Percentiles rank a stretch among this genome's conserved stretches.
Conservation (phyloP, 306 rosid genomes). For the Begonia masoniana region DNA sequence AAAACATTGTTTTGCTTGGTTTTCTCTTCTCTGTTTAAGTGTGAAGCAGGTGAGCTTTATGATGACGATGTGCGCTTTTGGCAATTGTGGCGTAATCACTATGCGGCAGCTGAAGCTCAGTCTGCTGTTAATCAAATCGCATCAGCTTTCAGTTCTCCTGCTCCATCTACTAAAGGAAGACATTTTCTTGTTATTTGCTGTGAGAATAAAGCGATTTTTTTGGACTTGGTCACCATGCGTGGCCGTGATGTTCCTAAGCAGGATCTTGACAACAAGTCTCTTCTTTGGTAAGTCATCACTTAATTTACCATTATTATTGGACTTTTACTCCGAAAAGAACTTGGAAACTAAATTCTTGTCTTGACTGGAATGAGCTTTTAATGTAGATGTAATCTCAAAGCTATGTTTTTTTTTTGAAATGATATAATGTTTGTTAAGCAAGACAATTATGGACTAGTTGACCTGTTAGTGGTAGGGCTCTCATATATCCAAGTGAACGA, state of each 20-base stretch:
- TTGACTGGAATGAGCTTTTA: not conserved
- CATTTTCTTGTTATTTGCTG: constrained; percentile 98
- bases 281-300: constrained; percentile 56
- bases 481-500: no score
- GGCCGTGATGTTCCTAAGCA: constrained; percentile 97
- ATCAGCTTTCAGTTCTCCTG: constrained; percentile 67
- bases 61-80: constrained; percentile 95
- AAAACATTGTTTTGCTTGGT: constrained; percentile 7
- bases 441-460: no score
- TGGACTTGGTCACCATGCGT: constrained; percentile 97
- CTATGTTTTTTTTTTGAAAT: not conserved
- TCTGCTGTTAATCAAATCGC: constrained; percentile 60
- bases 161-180: constrained; percentile 89
- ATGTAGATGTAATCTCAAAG: constrained; percentile 2
- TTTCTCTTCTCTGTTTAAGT: constrained; percentile 24
- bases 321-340: no score
- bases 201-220: constrained; percentile 88
- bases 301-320: no score
- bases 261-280: constrained; percentile 92
- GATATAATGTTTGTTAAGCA: not conserved
- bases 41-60: constrained; percentile 87
- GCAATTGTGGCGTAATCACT: constrained; percentile 85
- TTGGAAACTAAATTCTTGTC: not conserved
- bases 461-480: no score
- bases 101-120: constrained; percentile 95